These are phyloP conservation scores for Mortierella sp. DNA, from an alignment of 371 early-diverging fungal species.

Conservation along the genomic window DNA sequence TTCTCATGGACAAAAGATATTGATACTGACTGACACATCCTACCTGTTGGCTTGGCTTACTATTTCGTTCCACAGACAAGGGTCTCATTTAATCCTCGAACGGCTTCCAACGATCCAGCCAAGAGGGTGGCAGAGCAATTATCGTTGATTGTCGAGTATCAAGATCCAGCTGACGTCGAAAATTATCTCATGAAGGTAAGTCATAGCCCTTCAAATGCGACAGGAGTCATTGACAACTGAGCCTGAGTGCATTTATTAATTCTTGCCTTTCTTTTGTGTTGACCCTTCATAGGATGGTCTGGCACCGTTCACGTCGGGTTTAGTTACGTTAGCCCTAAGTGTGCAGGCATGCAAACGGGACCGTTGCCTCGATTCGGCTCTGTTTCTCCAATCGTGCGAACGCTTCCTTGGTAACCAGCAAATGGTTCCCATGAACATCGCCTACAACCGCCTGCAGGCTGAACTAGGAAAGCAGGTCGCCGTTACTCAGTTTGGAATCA, in stretches of 20 bases:
- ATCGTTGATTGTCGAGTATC: conserved; percentile 7
- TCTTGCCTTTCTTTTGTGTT: not conserved
- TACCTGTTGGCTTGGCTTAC: not conserved
- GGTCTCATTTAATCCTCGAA: not conserved
- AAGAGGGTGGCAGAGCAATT: not conserved
- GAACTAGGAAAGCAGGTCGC: not conserved
- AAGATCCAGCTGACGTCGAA: conserved; percentile 19
- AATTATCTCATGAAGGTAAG: conserved; percentile 23
- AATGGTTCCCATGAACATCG: not conserved
- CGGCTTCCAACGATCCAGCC: not conserved
- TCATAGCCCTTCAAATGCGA: too few relatives aligned
- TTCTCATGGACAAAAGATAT: not conserved
- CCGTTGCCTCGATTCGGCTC: conserved; percentile 13
- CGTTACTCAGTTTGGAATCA: not conserved
- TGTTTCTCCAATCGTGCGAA: conserved; percentile 22
- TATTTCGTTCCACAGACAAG: not conserved
- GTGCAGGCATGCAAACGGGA: conserved; percentile 24
- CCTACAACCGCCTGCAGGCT: not conserved
- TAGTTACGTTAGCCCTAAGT: conserved; percentile 29
- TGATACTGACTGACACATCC: not conserved
- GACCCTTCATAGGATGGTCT: conserved; percentile 17
- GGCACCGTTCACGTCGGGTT: conserved; percentile 28
- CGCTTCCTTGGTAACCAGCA: conserved; percentile 8
- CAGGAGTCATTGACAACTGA: too few relatives aligned
- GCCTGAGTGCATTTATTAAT: not conserved